Base-by-base conservation (phyloP, 2,329 filamentous ascomycete genomes). In the Fusarium sp. region DNA sequence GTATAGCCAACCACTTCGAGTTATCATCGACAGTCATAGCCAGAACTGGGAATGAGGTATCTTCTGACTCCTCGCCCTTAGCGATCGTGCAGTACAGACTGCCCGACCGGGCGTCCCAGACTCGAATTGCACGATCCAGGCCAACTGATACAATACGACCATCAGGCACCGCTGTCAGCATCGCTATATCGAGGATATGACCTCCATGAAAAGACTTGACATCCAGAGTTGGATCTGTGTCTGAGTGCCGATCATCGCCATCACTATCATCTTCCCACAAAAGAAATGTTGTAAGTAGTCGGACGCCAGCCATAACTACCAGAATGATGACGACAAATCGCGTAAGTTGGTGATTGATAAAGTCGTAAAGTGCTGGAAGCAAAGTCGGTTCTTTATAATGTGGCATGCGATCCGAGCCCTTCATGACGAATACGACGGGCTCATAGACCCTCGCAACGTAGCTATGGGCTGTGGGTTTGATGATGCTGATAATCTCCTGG, bases 391-490 rank as follows among this genome's bases (percentile, higher is more conserved):
- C 79, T 41, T 74, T 78, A 42, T 66, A 82, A 20, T 84, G 83
- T 15, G 86, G 86, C 62, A 85, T 88, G 18, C 92, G 87, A 74
- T 92, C 86, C 4, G 92, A 88, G 11, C 87, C 88, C 63, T 89
- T 88, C 11, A 91, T 79, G 6, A 94, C 90, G 65, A 94, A 90
- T 4, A 93, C 85, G 5, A 93, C 80, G 2, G 92, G 92, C 40
- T 94, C 89, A 74, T 91, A 92, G 2, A 94, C 90, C 44, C 86
- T 86, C 23, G 92, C 91, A 18, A 92, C 83, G 75, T 93, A 92
- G 76, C 88, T 91, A 73, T 92, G 85, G 2, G 89, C 86, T 56
- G 85, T 82, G 8, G 92, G 92, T 68, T 92, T 93, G 71, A 94
- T 86, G 33, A 92, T 86, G n/a, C 88, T 85, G 75, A 94, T 92